A percentile compares a stretch with the other conserved stretches of the same genome.
Evolutionary conservation across 345 rosid genomes (phyloP).

Genomic region (Eucalyptus sideroxylon): DNA sequence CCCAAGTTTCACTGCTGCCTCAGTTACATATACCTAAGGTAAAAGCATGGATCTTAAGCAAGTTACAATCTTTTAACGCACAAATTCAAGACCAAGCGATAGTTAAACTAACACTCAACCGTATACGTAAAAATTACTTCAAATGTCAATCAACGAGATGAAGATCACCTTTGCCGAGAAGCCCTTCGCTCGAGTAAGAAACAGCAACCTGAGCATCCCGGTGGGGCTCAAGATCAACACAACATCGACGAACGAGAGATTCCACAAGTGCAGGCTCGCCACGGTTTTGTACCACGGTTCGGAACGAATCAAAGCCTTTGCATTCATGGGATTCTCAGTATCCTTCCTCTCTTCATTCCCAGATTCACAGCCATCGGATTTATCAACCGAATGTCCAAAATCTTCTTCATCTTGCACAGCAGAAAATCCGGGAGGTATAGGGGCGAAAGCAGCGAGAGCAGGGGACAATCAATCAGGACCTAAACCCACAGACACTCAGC

Average conservation of each 20-base stretch:
- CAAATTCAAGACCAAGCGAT: neutral
- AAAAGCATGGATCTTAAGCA: neutral
- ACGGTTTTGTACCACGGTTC: constrained; percentile 86
- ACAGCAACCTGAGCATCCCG: constrained; percentile 81
- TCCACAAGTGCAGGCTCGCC: constrained; percentile 62
- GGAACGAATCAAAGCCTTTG: constrained; percentile 31
- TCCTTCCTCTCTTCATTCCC: neutral
- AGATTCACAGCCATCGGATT: too few relatives aligned
- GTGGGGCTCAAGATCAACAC: constrained; percentile 65
- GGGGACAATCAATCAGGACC: constrained; percentile 69
- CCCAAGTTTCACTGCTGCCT: constrained; percentile 69
- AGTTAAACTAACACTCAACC: neutral
- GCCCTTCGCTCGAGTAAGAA: constrained; percentile 42
- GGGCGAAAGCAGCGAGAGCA: constrained; percentile 59
- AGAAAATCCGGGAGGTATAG: constrained; percentile 22
- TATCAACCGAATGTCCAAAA: neutral
- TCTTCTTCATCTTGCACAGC: neutral
- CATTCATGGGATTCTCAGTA: constrained; percentile 19
- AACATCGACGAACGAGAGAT: constrained; percentile 55
- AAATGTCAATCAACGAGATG: neutral
- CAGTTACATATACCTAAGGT: constrained; percentile 46
- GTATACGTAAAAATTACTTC: neutral
- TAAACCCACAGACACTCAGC: constrained; percentile 48
- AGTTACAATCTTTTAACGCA: neutral
- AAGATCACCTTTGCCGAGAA: constrained; percentile 66